Percentiles rank a stretch among this genome's conserved stretches.
These are phyloP conservation scores for Elaeis oleifera DNA, from an alignment of 202 grass and related monocot species.

Conservation along the genomic window DNA sequence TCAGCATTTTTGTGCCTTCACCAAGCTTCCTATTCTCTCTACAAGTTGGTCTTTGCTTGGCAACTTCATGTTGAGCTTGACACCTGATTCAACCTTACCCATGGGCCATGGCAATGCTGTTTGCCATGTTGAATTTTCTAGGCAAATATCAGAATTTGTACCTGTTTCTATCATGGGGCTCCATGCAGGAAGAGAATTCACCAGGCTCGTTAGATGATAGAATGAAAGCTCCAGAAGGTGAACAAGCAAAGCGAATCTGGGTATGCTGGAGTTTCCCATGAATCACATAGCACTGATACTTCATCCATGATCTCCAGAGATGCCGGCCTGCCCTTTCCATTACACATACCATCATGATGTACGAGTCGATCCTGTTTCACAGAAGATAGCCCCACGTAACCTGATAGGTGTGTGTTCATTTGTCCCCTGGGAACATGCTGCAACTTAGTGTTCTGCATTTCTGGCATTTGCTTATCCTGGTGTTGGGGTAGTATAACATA, in stretches of 20 bases:
- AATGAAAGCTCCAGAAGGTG: neutral
- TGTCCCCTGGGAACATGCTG: no score
- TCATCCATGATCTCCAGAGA: neutral
- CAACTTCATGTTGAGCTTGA: constrained; percentile 15
- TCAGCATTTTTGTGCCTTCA: constrained; percentile 14
- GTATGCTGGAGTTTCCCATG: neutral
- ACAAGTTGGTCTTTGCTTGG: neutral
- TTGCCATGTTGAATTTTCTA: neutral
- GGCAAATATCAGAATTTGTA: constrained; percentile 12
- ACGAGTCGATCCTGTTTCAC: neutral
- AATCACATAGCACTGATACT: neutral
- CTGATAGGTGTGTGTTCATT: no score
- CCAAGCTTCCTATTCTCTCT: constrained; percentile 27
- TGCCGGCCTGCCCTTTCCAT: constrained; percentile 13
- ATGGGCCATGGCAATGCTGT: constrained; percentile 10
- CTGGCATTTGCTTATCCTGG: no score
- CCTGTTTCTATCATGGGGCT: constrained; percentile 1
- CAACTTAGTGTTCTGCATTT: no score
- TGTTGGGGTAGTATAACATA: no score
- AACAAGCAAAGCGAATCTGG: neutral
- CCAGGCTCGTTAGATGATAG: no score
- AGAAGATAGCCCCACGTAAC: no score
- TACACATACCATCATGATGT: constrained; percentile 25
- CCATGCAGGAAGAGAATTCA: constrained; percentile 3
- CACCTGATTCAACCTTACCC: neutral